phyloP scores from a whole-genome alignment of 1,139 yeast species.

The Hemisphaericaspora subhashii region DNA sequence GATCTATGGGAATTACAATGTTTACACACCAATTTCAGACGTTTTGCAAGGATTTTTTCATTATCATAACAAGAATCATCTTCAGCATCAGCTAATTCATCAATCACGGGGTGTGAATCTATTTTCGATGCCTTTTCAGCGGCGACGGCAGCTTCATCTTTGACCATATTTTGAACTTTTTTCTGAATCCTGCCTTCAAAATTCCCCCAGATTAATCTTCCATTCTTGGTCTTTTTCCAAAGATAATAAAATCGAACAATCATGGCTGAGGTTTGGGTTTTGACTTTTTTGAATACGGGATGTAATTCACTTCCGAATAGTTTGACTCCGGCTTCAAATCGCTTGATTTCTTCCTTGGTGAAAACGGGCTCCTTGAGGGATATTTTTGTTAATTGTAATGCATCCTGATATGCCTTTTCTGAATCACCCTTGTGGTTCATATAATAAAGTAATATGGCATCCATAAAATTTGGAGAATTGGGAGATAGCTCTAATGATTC shows the following conservation, averaged over 20 bases:
- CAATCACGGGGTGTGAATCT: constrained; percentile 19
- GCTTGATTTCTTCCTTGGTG: constrained; percentile 55
- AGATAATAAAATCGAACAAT: constrained; percentile 82
- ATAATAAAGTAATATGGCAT: constrained; percentile 59
- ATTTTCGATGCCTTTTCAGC: constrained; percentile 11
- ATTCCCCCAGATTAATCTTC: constrained; percentile 80
- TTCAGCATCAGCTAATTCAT: constrained; percentile 56
- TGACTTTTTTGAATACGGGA: constrained; percentile 69
- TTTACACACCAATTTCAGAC: constrained; percentile 55
- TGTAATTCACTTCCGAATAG: constrained; percentile 78
- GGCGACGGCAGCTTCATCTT: constrained; percentile 25
- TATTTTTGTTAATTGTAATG: constrained; percentile 51
- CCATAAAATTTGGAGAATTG: constrained; percentile 76
- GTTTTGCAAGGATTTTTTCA: constrained; percentile 38
- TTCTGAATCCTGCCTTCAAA: constrained; percentile 70
- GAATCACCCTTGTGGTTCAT: constrained; percentile 53
- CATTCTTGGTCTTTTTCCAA: constrained; percentile 86
- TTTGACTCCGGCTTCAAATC: constrained; percentile 76
- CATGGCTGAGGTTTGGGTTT: constrained; percentile 70
- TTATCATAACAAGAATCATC: constrained; percentile 72
- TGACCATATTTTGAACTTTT: constrained; percentile 38
- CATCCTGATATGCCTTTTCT: constrained; percentile 41
- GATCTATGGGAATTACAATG: constrained; percentile 60
- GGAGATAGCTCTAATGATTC: constrained; percentile 46
- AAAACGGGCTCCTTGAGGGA: constrained; percentile 76